Conservation (phyloP, 306 rosid genomes). For the Castanospermum australe region DNA sequence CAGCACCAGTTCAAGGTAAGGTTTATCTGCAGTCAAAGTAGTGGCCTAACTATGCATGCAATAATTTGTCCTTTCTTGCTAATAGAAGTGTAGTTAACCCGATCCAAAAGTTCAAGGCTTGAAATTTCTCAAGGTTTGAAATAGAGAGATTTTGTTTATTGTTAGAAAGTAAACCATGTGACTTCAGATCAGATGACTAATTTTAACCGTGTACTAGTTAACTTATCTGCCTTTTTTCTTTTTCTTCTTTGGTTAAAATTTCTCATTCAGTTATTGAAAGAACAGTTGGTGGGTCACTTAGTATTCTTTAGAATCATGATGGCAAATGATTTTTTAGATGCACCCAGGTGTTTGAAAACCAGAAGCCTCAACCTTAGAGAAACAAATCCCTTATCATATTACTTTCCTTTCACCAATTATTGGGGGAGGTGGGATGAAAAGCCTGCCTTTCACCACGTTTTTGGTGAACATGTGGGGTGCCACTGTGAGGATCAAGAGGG, state of each 20-base stretch:
- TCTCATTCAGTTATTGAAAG: background rate
- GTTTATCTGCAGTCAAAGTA: conserved; percentile 28
- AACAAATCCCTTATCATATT: conserved; percentile 29
- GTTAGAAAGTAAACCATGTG: conserved; percentile 5
- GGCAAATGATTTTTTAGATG: conserved; percentile 26
- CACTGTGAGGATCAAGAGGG: conserved; percentile 26
- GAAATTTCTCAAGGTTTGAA: conserved; percentile 26
- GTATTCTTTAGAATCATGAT: conserved; percentile 29
- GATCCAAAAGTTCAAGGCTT: conserved; percentile 24
- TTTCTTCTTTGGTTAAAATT: background rate
- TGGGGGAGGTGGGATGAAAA: conserved; percentile 46
- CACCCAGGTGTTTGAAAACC: conserved; percentile 28
- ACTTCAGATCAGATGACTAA: background rate
- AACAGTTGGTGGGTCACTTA: conserved; percentile 15
- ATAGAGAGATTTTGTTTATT: background rate
- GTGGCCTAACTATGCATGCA: conserved; percentile 26
- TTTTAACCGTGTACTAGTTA: background rate
- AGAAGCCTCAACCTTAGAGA: conserved; percentile 24
- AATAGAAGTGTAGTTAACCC: conserved; percentile 17
- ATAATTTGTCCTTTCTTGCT: conserved; percentile 25
- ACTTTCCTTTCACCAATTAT: conserved; percentile 54
- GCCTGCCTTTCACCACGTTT: conserved; percentile 50
- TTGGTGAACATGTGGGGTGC: conserved; percentile 61
- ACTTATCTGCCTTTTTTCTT: background rate
- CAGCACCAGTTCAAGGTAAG: conserved; percentile 21